These are phyloP conservation scores for Phoma sp. DNA, from an alignment of 2,329 filamentous ascomycete species.

Conservation along the genomic window DNA sequence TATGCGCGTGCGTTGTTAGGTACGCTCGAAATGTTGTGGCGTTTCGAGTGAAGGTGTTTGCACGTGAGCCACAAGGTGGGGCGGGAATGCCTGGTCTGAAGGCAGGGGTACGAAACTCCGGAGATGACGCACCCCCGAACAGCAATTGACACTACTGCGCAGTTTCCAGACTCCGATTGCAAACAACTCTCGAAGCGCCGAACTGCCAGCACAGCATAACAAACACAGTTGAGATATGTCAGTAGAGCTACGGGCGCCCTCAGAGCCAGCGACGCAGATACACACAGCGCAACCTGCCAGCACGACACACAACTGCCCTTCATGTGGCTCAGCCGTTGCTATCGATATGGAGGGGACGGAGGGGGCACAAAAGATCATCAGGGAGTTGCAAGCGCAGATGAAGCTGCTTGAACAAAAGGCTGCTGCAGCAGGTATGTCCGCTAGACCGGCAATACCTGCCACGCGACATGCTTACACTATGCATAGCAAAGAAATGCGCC, in stretches of 20 bases:
- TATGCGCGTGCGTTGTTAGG: too few species aligned
- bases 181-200: neutral
- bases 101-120: neutral
- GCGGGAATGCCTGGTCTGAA: neutral
- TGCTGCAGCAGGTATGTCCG: conserved; percentile 61
- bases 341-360: conserved; percentile 21
- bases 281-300: neutral
- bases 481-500: conserved; percentile 63
- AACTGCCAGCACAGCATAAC: neutral
- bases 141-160: conserved; percentile 1
- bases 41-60: neutral
- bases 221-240: conserved; percentile 9
- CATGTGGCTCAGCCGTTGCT: conserved; percentile 35
- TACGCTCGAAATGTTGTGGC: too few species aligned
- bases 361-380: conserved; percentile 34
- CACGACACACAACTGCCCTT: conserved; percentile 36
- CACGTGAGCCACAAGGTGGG: neutral
- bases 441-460: neutral
- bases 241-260: conserved; percentile 3
- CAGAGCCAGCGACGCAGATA: conserved; percentile 7
- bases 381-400: conserved; percentile 73
- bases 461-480: conserved; percentile 9
- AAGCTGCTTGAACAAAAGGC: conserved; percentile 73
- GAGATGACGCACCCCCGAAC: neutral
- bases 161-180: neutral